phyloP scores from a whole-genome alignment of 2,329 filamentous ascomycete genomes.

The Immersiporthe knoxdaviesiana region DNA sequence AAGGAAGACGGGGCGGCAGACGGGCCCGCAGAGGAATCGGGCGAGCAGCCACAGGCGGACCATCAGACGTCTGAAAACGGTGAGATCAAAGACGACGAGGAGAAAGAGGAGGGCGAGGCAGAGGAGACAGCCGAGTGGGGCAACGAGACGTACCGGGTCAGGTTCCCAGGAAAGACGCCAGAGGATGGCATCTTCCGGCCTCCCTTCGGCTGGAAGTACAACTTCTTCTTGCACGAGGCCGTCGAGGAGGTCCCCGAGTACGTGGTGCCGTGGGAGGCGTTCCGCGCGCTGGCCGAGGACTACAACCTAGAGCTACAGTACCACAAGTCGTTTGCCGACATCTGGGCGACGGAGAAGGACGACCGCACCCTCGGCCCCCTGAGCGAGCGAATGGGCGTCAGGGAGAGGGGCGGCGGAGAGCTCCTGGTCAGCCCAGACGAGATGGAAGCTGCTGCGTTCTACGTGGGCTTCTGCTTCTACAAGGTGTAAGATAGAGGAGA shows the following conservation, averaged over 20 bases:
- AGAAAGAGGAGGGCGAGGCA: constrained; percentile 62
- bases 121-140: constrained; percentile 80
- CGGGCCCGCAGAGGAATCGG: constrained; percentile 34
- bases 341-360: constrained; percentile 91
- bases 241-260: constrained; percentile 97
- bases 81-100: constrained; percentile 52
- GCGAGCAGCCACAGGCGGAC: constrained; percentile 31
- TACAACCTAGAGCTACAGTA: constrained; percentile 97
- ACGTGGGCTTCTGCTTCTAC: constrained; percentile 95
- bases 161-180: constrained; percentile 82
- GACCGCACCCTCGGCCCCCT: constrained; percentile 79
- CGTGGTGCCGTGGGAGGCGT: constrained; percentile 97
- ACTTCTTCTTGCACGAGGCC: constrained; percentile 92
- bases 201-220: constrained; percentile 97
- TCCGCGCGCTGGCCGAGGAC: constrained; percentile 92
- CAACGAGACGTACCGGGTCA: constrained; percentile 88
- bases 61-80: constrained; percentile 45
- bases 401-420: constrained; percentile 67
- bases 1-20: constrained; percentile 34
- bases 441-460: constrained; percentile 90
- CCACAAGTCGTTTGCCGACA: constrained; percentile 84
- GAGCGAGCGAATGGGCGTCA: constrained; percentile 94
- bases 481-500: constrained; percentile 67
- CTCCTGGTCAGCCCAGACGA: constrained; percentile 81
- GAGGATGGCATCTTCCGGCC: constrained; percentile 89